These are phyloP conservation scores for Strobilomyces dryophilus DNA, from an alignment of 768 basidiomycete genomes.

Conservation along the genomic window DNA sequence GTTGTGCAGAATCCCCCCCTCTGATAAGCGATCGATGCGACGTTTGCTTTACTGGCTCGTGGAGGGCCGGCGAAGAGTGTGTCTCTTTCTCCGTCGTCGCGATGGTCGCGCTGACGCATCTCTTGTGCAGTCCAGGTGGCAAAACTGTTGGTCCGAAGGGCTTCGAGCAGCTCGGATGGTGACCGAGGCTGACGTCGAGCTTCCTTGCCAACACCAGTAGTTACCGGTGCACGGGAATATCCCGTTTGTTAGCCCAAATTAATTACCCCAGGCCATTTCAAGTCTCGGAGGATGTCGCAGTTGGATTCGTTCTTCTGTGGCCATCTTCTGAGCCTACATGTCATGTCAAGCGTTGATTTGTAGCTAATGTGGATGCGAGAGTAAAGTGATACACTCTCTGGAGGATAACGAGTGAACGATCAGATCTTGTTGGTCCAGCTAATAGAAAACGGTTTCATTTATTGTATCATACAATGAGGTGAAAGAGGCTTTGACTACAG, in stretches of 20 bases:
- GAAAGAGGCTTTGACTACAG: not conserved
- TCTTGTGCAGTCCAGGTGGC: conserved; percentile 10
- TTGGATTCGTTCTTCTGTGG: conserved; percentile 2
- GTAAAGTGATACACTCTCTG: too few species aligned
- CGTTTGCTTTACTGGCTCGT: conserved; percentile 16
- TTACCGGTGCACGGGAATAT: conserved; percentile 22
- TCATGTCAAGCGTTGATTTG: conserved; percentile 33
- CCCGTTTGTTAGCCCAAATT: conserved; percentile 30
- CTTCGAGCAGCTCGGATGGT: not conserved
- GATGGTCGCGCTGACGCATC: not conserved
- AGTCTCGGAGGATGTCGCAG: conserved; percentile 23
- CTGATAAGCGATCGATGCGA: conserved; percentile 18
- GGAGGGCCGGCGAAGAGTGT: conserved; percentile 21
- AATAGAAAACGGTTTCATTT: not conserved
- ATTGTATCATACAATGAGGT: too few species aligned
- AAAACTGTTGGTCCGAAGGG: conserved; percentile 8
- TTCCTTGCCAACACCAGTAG: conserved; percentile 9
- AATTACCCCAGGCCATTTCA: conserved; percentile 35
- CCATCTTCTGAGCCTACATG: conserved; percentile 27
- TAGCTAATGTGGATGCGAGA: conserved; percentile 17
- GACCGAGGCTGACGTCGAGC: conserved; percentile 3
- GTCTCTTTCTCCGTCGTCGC: not conserved
- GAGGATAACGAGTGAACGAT: too few species aligned
- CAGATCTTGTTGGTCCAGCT: too few species aligned
- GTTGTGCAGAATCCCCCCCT: conserved; percentile 2